phyloP scores from a whole-genome alignment of 495 filamentous ascomycete species.

The Gamarada debralockiae region DNA sequence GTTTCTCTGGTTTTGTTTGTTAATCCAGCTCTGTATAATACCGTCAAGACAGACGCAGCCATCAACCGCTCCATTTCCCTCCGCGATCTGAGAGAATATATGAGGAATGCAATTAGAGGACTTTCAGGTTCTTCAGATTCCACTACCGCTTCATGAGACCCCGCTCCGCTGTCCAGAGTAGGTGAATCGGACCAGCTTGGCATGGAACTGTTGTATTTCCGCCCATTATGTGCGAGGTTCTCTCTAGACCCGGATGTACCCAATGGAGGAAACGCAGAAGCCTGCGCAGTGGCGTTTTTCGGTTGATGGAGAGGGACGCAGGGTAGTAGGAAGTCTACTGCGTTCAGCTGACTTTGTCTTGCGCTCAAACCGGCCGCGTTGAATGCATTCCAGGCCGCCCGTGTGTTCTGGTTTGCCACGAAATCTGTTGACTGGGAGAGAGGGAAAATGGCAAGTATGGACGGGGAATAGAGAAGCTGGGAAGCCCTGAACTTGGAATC shows the following conservation, averaged over 20 bases:
- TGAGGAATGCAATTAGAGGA: slow-evolving; percentile 77
- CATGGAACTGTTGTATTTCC: slow-evolving; percentile 15
- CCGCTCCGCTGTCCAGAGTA: not conserved
- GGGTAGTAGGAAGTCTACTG: slow-evolving; percentile 60
- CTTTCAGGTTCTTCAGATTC: slow-evolving; percentile 67
- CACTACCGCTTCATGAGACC: not conserved
- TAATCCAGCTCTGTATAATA: slow-evolving; percentile 67
- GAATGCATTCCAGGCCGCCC: slow-evolving; percentile 34
- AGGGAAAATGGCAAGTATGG: slow-evolving; percentile 70
- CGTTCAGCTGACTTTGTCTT: slow-evolving; percentile 35
- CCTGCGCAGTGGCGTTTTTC: slow-evolving; percentile 13
- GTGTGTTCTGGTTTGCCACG: slow-evolving; percentile 16
- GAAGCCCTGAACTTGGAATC: slow-evolving; percentile 74
- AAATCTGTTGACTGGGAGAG: slow-evolving; percentile 21
- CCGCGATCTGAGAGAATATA: slow-evolving; percentile 62
- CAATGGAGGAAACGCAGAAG: slow-evolving; percentile 25
- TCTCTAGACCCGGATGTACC: slow-evolving; percentile 22
- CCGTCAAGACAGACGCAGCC: slow-evolving; percentile 75
- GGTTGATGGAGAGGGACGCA: slow-evolving; percentile 21
- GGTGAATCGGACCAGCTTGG: slow-evolving; percentile 18
- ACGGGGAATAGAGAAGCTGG: slow-evolving; percentile 73
- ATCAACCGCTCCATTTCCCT: slow-evolving; percentile 63
- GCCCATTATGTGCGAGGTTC: slow-evolving; percentile 9
- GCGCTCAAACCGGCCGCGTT: slow-evolving; percentile 28
- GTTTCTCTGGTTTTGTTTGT: slow-evolving; percentile 58